phyloP scores from a whole-genome alignment of 495 filamentous ascomycete species.

The Aspergillus bertholletiae region DNA sequence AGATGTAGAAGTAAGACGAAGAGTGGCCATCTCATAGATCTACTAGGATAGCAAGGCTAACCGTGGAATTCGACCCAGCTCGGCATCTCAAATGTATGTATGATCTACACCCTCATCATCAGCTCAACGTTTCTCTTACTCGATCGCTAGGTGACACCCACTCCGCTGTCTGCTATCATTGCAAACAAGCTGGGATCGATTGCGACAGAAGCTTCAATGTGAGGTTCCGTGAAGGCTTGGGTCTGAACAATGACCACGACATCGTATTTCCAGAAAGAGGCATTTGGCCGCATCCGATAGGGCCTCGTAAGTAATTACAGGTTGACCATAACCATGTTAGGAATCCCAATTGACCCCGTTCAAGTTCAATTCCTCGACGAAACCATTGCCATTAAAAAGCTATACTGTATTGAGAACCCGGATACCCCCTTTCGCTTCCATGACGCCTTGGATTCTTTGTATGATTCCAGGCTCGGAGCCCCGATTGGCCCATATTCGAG shows the following conservation, averaged over 20 bases:
- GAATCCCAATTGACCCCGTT: not conserved
- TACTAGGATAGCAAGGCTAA: not conserved
- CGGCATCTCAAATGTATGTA: slow-evolving; percentile 29
- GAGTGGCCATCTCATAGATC: not conserved
- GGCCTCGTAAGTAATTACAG: slow-evolving; percentile 9
- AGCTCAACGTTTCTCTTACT: not conserved
- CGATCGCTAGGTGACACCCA: slow-evolving; percentile 16
- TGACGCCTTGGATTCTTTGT: not conserved
- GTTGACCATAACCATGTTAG: not conserved
- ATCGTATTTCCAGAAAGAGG: slow-evolving; percentile 15
- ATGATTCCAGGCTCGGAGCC: not conserved
- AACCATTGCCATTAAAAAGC: slow-evolving; percentile 14
- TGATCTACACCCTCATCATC: not conserved
- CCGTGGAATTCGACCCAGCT: not conserved
- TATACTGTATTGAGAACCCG: not conserved
- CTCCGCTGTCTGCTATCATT: slow-evolving; percentile 15
- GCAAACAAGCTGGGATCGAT: slow-evolving; percentile 14
- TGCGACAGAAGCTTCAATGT: slow-evolving; percentile 22
- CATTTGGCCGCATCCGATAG: slow-evolving; percentile 18
- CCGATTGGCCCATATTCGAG: not conserved
- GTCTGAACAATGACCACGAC: slow-evolving; percentile 9
- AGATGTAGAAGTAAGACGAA: slow-evolving; percentile 10
- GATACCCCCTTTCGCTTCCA: not conserved
- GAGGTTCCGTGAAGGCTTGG: slow-evolving; percentile 22
- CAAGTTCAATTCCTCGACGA: slow-evolving; percentile 25